Base-by-base conservation (phyloP, 345 rosid genomes). In the Barbarea vulgaris region DNA sequence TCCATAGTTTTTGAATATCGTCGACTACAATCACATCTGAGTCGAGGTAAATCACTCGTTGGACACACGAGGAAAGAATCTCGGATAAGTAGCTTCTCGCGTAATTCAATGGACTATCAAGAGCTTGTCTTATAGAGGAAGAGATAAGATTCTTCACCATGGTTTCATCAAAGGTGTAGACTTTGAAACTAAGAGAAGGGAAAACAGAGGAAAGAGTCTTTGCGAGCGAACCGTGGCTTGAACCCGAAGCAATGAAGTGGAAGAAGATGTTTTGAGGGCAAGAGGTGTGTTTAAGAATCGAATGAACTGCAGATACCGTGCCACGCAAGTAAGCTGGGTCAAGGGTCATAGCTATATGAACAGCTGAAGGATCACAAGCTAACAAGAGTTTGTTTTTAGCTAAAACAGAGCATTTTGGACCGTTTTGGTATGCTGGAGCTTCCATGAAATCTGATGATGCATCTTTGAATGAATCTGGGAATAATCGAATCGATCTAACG, bases 291-390 rank as follows among this genome's bases (percentile, higher is more conserved):
- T 78, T 86, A 64, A 93, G 83, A 42, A 90, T 86, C 0, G 98
- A 93, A 59, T 90, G 87, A 14, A 86, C 83, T 1, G 94, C 96
- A 3, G 96, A 93, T 5, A 90, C 65, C 25, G 93, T 82, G 25
- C 98, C 98, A 42, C 98, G 80, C 7, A 93, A 76, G 79, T 93
- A 93, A 61, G 79, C 69, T 3, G 90, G 80, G 36, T 92, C 97
- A 1, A 92, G 87, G 1, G 94, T 90, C 96, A 92, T 90, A 0
- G 94, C 89, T n/a, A 92, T 64, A 39, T 86, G 93, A 63, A 90
- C 82, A 21, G 82, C 63, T 18, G 75, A 77, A 2, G 88, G 84
- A 47, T 88, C 81, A 42, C 88, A 84, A 3, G 58, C 67, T 64
- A 77, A 52, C 2, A 51, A 64, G 14, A 58, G 59, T 5, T 22